A percentile compares a stretch with the other conserved stretches of the same genome.
These are phyloP conservation scores for Cytospora piceae DNA, from an alignment of 2,329 filamentous ascomycete species.

Conservation along the genomic window DNA sequence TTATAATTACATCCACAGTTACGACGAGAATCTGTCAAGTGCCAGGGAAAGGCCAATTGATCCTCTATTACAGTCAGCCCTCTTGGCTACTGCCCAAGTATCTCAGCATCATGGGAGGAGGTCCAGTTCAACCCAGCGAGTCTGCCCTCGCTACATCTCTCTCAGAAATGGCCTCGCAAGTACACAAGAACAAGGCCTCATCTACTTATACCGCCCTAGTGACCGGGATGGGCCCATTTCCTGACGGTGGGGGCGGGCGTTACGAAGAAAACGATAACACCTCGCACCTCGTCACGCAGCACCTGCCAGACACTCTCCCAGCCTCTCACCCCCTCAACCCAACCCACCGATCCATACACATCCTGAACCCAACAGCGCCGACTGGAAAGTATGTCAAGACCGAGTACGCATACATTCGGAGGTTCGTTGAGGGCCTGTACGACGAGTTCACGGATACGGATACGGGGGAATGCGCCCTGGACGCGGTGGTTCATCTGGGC, in stretches of 20 bases:
- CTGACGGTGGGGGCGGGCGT: neutral
- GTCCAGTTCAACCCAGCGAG: neutral
- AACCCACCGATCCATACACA: neutral
- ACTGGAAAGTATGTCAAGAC: neutral
- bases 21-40: neutral
- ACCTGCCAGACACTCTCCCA: neutral
- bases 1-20: too few species aligned
- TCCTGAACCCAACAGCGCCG: neutral
- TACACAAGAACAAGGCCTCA: neutral
- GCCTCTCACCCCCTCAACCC: conserved; percentile 1
- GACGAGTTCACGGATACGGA: neutral
- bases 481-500: neutral
- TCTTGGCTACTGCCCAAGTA: too few species aligned
- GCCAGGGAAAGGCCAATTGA: too few species aligned
- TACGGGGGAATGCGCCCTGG: neutral
- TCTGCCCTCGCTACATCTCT: neutral
- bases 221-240: neutral
- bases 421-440: neutral
- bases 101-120: neutral
- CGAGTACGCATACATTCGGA: neutral
- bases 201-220: neutral
- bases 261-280: neutral
- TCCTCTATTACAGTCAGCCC: neutral
- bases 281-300: neutral
- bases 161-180: neutral